These are phyloP conservation scores for Rhazya stricta DNA, from an alignment of 257 asterid species.

Conservation along the genomic window DNA sequence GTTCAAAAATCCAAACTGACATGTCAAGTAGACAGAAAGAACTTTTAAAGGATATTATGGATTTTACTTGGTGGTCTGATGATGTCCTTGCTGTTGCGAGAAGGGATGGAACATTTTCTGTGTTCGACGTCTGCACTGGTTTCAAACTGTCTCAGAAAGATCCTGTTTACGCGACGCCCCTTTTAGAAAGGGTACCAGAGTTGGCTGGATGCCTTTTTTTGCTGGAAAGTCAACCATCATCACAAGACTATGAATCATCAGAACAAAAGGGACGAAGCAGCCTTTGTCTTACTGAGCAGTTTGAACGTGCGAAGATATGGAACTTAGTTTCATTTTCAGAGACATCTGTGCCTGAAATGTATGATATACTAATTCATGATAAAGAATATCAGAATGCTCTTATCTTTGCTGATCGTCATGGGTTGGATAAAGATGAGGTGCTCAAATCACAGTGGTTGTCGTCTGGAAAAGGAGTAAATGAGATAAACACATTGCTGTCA, in stretches of 20 bases:
- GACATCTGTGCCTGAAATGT: conserved; percentile 70
- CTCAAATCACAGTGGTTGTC: conserved; percentile 84
- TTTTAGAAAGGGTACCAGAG: conserved; percentile 63
- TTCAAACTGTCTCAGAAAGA: conserved; percentile 42
- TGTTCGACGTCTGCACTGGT: conserved; percentile 53
- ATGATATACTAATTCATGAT: conserved; percentile 53
- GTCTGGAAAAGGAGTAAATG: conserved; percentile 70
- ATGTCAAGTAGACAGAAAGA: conserved; percentile 32
- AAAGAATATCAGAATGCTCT: conserved; percentile 73
- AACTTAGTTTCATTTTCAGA: conserved; percentile 58
- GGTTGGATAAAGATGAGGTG: conserved; percentile 82
- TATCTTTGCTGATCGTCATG: conserved; percentile 69
- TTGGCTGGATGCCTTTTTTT: conserved; percentile 61
- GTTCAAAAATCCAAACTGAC: conserved; percentile 28
- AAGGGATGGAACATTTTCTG: conserved; percentile 51
- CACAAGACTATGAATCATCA: conserved; percentile 33
- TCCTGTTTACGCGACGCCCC: conserved; percentile 58
- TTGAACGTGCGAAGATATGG: conserved; percentile 55
- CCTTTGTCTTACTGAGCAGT: conserved; percentile 33
- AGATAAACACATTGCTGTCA: conserved; percentile 58
- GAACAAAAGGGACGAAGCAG: conserved; percentile 29
- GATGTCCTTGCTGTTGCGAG: conserved; percentile 54
- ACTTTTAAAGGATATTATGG: conserved; percentile 43
- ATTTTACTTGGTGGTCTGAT: conserved; percentile 96
- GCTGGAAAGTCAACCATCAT: conserved; percentile 51